Percentiles rank a stretch among this genome's conserved stretches.
These are phyloP conservation scores for Globisporangium cystogenes DNA, from an alignment of 352 stramenopile species.

Conservation along the genomic window DNA sequence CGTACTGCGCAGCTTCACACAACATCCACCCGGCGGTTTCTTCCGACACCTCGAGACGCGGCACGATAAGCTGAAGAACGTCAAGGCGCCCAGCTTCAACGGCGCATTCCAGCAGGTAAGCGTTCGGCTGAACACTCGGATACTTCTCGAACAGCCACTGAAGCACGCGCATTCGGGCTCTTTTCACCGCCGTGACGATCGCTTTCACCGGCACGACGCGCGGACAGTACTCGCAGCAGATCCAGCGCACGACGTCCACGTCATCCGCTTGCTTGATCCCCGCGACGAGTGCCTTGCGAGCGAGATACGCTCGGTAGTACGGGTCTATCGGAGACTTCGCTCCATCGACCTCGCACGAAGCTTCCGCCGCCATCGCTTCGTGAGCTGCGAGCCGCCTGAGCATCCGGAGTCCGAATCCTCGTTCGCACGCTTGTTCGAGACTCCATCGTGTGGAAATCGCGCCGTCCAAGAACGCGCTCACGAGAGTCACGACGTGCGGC, in stretches of 20 bases:
- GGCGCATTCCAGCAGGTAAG: not conserved
- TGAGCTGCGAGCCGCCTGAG: too few relatives aligned
- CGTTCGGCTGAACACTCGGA: not conserved
- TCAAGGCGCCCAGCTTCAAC: not conserved
- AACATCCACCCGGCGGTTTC: too few relatives aligned
- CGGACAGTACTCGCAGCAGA: not conserved
- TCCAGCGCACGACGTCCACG: not conserved
- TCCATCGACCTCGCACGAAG: too few relatives aligned
- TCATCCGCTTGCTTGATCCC: not conserved
- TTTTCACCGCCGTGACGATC: not conserved
- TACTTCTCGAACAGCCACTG: not conserved
- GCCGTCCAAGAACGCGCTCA: too few relatives aligned
- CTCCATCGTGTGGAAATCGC: too few relatives aligned
- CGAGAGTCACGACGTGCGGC: too few relatives aligned
- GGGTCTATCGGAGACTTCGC: not conserved
- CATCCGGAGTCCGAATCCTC: too few relatives aligned
- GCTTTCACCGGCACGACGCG: not conserved
- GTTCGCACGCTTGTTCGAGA: too few relatives aligned
- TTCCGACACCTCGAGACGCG: too few relatives aligned
- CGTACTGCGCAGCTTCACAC: too few relatives aligned
- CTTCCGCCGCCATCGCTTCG: too few relatives aligned
- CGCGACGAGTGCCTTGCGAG: not conserved
- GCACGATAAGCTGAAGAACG: not conserved
- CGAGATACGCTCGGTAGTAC: not conserved
- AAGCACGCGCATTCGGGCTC: not conserved